Evolutionary conservation across 225 moss, liverwort and hornwort genomes (phyloP).

Genomic region (Bryum argenteum): DNA sequence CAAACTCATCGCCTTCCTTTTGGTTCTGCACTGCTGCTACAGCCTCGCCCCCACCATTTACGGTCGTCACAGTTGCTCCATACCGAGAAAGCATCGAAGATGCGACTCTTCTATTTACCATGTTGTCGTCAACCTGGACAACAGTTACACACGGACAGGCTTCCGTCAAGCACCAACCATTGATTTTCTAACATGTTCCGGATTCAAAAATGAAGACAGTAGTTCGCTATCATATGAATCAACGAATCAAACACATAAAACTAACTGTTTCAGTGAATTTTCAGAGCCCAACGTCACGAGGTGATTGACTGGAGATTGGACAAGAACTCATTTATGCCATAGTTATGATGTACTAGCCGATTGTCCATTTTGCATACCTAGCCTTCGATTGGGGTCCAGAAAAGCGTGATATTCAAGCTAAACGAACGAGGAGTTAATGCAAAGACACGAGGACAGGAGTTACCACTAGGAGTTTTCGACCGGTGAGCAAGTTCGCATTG

Average conservation of each 20-base stretch:
- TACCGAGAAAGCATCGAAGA: constrained; percentile 74
- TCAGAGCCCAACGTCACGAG: no score
- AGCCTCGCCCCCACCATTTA: constrained; percentile 67
- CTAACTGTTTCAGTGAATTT: no score
- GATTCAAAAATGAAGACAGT: not conserved
- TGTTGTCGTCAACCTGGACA: constrained; percentile 87
- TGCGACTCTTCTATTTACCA: constrained; percentile 84
- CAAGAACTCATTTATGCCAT: no score
- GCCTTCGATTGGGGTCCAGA: no score
- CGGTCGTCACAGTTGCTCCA: constrained; percentile 74
- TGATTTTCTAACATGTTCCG: not conserved
- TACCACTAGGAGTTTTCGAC: constrained; percentile 48
- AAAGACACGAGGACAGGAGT: not conserved
- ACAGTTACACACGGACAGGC: not conserved
- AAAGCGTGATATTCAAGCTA: not conserved
- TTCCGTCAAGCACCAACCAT: constrained; percentile 3
- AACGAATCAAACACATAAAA: not conserved
- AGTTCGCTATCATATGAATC: not conserved
- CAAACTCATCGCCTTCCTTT: constrained; percentile 58
- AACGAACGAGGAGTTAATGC: no score
- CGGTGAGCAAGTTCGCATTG: constrained; percentile 48
- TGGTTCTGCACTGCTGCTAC: constrained; percentile 57
- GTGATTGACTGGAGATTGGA: no score
- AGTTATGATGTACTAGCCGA: no score
- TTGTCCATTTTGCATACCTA: no score